A percentile compares a stretch with the other conserved stretches of the same genome.
phyloP scores from a whole-genome alignment of 371 early-diverging fungal genomes.

The Dinochytrium kinnereticum region DNA sequence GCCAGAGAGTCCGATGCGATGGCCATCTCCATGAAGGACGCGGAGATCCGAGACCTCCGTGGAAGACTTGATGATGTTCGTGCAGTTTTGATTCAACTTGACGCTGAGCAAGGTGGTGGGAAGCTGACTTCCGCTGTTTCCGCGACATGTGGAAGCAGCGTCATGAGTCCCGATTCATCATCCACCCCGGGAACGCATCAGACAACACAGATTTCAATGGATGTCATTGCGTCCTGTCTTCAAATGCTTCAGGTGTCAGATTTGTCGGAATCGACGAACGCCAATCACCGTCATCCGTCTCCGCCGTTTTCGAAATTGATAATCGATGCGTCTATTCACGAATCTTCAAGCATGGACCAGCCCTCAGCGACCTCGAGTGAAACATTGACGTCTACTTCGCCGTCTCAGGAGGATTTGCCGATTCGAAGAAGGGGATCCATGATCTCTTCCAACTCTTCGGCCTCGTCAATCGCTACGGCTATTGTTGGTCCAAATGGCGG shows the following conservation, averaged over 20 bases:
- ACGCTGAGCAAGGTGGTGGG: not conserved
- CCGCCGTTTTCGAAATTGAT: no score
- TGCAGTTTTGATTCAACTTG: not conserved
- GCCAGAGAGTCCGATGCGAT: slow-evolving; percentile 18
- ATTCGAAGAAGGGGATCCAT: not conserved
- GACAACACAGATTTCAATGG: not conserved
- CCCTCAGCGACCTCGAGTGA: no score
- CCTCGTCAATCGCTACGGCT: not conserved
- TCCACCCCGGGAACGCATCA: not conserved
- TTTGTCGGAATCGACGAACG: no score
- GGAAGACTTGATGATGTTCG: not conserved
- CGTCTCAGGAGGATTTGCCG: not conserved
- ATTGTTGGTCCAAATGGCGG: no score
- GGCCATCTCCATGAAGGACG: slow-evolving; percentile 27
- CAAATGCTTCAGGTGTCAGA: not conserved
- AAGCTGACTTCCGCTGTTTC: not conserved
- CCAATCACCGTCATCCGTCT: no score
- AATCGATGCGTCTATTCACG: no score
- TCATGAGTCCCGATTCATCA: no score
- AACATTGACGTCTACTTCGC: no score
- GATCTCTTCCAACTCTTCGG: not conserved
- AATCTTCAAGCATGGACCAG: no score
- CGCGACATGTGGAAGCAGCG: not conserved
- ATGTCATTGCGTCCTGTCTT: not conserved
- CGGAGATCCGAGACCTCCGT: slow-evolving; percentile 31